Base-by-base conservation (phyloP, 169 alveolate species). In the Cryptosporidium parvum region DNA sequence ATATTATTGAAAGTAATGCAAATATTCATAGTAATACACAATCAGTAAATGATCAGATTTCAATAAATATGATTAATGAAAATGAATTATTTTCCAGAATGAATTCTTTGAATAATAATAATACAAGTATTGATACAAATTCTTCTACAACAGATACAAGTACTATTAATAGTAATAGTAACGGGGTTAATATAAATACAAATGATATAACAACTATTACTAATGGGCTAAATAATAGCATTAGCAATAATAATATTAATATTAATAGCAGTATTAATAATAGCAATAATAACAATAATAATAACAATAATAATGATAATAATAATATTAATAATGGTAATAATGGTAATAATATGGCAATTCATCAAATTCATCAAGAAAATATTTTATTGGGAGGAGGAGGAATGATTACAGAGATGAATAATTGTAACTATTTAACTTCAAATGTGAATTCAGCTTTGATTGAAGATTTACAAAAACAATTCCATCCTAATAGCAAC, bases 391-490 rank as follows among this genome's bases (percentile, higher is more conserved):
- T 48, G 23, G 67, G 67, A 56, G 67, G 67, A 5, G 67, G 67
- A 56, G 67, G 37, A 21, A 37, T 9, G 8, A 21, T 56, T 4
- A 56, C 67, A 23, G 35, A 26, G 16, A 56, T 56, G 7, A 56
- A 56, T 21, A 56, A 10, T 21, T 56, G 35, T 3, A 56, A 26
- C 12, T 56, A 56, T 56, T 56, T 29, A 23, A 23, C 67, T n/a
- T 26, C 67, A n/a, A 56, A 56, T 56, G 21, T 56, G 37, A 56
- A 56, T 56, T 23, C 35, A 56, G 67, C 35, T 56, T 23, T 23
- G 29, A 56, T 56, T 3, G 67, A 56, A 1, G 67, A 56, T 56
- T n/a, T 56, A 56, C 67, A 56, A 56, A 56, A 56, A 8, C 67
- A 56, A 2, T 23, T 56, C 14, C 35, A 56, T 23, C 2, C 31